Conservation (phyloP, 2,329 filamentous ascomycete species). For the Aspergillus sojae region DNA sequence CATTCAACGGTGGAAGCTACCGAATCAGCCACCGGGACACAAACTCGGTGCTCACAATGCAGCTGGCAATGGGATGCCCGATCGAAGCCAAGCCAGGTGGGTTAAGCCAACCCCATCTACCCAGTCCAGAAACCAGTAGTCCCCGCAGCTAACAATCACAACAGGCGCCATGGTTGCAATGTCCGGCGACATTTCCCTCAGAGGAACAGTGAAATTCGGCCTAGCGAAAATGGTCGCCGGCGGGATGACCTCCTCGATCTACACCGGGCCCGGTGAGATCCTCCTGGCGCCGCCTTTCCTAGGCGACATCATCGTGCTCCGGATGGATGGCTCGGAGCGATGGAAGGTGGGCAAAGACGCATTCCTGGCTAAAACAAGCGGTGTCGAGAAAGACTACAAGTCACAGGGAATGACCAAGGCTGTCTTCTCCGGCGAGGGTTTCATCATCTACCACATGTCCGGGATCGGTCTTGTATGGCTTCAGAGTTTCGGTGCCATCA, state of each 20-base stretch:
- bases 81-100: slow-evolving; percentile 71
- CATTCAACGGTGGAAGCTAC: slow-evolving; percentile 94
- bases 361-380: slow-evolving; percentile 82
- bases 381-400: slow-evolving; percentile 86
- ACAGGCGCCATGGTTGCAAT: slow-evolving; percentile 89
- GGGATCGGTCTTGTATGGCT: slow-evolving; percentile 85
- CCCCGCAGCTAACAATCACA: neutral
- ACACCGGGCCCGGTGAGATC: slow-evolving; percentile 87
- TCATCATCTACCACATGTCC: slow-evolving; percentile 85
- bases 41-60: slow-evolving; percentile 86
- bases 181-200: slow-evolving; percentile 83
- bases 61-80: slow-evolving; percentile 86
- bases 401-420: slow-evolving; percentile 83
- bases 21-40: slow-evolving; percentile 88
- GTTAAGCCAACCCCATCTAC: too few species aligned
- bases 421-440: slow-evolving; percentile 89
- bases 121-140: too few species aligned
- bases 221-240: slow-evolving; percentile 89
- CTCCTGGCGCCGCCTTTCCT: slow-evolving; percentile 78
- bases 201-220: slow-evolving; percentile 80
- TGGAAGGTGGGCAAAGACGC: slow-evolving; percentile 89
- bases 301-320: slow-evolving; percentile 82
- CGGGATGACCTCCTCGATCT: slow-evolving; percentile 76
- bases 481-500: slow-evolving; percentile 91
- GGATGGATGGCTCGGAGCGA: slow-evolving; percentile 64